Evolutionary conservation across 2,329 filamentous ascomycete species (phyloP).

Genomic region (Epichloe festucae): DNA sequence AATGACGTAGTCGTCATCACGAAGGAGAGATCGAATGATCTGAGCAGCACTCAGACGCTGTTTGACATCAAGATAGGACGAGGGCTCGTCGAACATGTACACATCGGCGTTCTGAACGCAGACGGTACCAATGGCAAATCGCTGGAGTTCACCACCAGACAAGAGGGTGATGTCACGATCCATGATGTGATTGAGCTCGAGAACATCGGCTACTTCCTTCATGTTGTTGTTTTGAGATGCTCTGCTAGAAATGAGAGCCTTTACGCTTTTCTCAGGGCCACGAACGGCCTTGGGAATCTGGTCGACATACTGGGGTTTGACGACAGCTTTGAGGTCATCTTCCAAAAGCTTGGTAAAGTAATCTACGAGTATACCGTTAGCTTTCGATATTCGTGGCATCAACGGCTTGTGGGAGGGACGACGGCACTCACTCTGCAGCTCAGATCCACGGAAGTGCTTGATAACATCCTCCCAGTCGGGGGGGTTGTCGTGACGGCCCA

Average conservation of each 20-base stretch:
- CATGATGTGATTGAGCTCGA: slow-evolving; percentile 80
- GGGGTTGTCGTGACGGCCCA: slow-evolving; percentile 89
- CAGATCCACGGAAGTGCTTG: slow-evolving; percentile 95
- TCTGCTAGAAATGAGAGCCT: slow-evolving; percentile 63
- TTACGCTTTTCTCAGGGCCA: slow-evolving; percentile 66
- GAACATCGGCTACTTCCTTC: slow-evolving; percentile 66
- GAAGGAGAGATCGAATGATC: slow-evolving; percentile 82
- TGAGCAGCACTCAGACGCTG: slow-evolving; percentile 87
- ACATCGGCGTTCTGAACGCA: slow-evolving; percentile 94
- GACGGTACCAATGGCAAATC: slow-evolving; percentile 92
- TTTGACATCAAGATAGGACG: slow-evolving; percentile 98
- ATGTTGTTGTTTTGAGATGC: slow-evolving; percentile 65
- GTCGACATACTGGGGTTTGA: slow-evolving; percentile 98
- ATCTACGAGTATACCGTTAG: slow-evolving; percentile 31
- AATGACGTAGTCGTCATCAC: slow-evolving; percentile 88
- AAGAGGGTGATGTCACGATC: slow-evolving; percentile 83
- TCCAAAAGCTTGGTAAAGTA: slow-evolving; percentile 98
- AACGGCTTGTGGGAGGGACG: slow-evolving; percentile 2
- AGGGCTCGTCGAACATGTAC: slow-evolving; percentile 99
- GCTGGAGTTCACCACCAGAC: slow-evolving; percentile 94
- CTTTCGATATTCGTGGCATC: not conserved
- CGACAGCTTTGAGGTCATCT: slow-evolving; percentile 91
- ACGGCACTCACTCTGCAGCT: slow-evolving; percentile 68
- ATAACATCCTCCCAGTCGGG: slow-evolving; percentile 99
- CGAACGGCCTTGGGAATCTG: slow-evolving; percentile 92